phyloP scores from a whole-genome alignment of 208 protist genomes.

The Wallacemonas sp. region DNA sequence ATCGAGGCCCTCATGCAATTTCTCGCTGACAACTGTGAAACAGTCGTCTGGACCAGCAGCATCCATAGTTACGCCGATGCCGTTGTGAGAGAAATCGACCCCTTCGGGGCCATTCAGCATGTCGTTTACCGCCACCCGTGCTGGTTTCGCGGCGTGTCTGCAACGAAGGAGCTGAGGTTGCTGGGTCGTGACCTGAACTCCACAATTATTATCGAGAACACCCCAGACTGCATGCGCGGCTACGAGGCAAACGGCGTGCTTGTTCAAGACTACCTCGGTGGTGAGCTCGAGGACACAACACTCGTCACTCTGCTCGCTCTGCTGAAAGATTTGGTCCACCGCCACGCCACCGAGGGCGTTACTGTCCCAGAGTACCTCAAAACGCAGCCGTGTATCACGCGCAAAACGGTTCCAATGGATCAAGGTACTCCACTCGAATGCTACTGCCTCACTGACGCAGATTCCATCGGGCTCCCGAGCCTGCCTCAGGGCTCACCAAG shows the following conservation, averaged over 20 bases:
- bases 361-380: slow-evolving; percentile 79
- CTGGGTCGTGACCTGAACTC: slow-evolving; percentile 75
- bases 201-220: slow-evolving; percentile 91
- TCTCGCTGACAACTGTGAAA: slow-evolving; percentile 76
- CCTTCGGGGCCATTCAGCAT: slow-evolving; percentile 55
- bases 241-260: slow-evolving; percentile 88
- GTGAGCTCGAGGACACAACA: slow-evolving; percentile 87
- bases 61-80: slow-evolving; percentile 85
- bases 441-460: slow-evolving; percentile 57
- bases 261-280: slow-evolving; percentile 89
- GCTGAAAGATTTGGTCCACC: slow-evolving; percentile 67
- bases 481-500: not conserved
- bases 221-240: slow-evolving; percentile 86
- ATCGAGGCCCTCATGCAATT: slow-evolving; percentile 79
- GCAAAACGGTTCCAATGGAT: slow-evolving; percentile 62
- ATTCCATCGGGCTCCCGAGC: not conserved
- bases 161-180: slow-evolving; percentile 80
- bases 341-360: slow-evolving; percentile 31
- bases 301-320: slow-evolving; percentile 62
- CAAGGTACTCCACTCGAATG: slow-evolving; percentile 60
- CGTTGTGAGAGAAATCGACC: slow-evolving; percentile 84
- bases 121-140: slow-evolving; percentile 74
- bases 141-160: slow-evolving; percentile 66
- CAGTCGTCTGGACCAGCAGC: slow-evolving; percentile 87
- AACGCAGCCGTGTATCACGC: slow-evolving; percentile 32